Evolutionary conservation across 306 rosid species (phyloP).

Genomic region (Begonia masoniana): DNA sequence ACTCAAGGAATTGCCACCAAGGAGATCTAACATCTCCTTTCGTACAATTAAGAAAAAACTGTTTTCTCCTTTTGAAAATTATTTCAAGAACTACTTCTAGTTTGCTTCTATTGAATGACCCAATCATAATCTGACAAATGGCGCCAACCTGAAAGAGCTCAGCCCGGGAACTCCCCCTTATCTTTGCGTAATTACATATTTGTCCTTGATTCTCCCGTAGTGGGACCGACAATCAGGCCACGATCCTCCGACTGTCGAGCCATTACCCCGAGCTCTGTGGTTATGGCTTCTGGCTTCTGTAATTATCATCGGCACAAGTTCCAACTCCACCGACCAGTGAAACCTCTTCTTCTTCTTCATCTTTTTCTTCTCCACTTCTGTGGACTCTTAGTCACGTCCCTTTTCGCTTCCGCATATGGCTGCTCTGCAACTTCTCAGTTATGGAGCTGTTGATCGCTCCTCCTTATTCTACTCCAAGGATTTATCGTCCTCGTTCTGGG

Average conservation of each 20-base stretch:
- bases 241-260: not conserved
- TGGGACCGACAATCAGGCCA: constrained; percentile 6
- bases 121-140: no score
- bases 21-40: no score
- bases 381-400: not conserved
- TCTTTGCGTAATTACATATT: no score
- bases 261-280: constrained; percentile 13
- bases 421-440: constrained; percentile 32
- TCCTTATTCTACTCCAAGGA: constrained; percentile 4
- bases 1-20: no score
- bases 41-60: no score
- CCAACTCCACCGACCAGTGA: not conserved
- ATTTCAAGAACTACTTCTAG: no score
- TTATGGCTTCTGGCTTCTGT: constrained; percentile 6
- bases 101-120: no score
- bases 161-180: no score
- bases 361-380: not conserved
- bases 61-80: no score
- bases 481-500: constrained; percentile 27
- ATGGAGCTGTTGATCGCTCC: constrained; percentile 14
- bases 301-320: not conserved
- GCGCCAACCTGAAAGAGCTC: no score
- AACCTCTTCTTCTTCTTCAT: not conserved
- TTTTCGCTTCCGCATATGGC: constrained; percentile 22
- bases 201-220: not conserved